Evolutionary conservation across 208 protist species (phyloP), one percentile per base, ranked within the genome.

Genomic region (Leishmania aethiopica): DNA sequence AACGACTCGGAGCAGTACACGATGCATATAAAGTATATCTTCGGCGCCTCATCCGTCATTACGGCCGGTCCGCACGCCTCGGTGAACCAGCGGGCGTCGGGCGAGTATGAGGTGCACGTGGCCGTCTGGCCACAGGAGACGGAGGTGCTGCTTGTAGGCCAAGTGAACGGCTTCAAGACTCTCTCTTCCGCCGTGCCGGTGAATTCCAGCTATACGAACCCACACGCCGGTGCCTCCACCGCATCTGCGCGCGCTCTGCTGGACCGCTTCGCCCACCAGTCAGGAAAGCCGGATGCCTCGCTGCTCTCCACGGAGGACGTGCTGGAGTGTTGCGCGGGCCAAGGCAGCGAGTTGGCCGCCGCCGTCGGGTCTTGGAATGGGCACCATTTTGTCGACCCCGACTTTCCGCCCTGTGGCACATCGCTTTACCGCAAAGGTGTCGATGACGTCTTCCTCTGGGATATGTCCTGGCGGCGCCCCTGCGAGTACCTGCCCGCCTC

Each of bases 1-100:
- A 96, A 96, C 86, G 93, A 96, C 84, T 90, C 89, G 11, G 83
- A 80, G 60, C 80, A 87, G 67, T 95, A 90, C 81, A 60, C 75
- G 74, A 94, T 96, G 88, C 55, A 86, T n/a, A 87, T 95, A 72
- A 60, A 75, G 42, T 90, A 90, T 70, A 66, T 77, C 6, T 90
- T 95, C 81, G 87, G 91, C 55, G 67, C 69, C 60, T 75, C 84
- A 17, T 90, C 86, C 28, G 71, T 51, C 6, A 71, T 93, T 5
- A 75, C 81, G 1, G 70, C 92, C 2, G 80, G 82, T 10, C 81
- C 78, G 5, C 69, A 87, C 49, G 75, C 87, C 2, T 60, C 49
- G 3, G 22, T 90, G 77, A 45, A 47, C 32, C 59, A 13, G n/a
- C 71, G 67, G 49, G 70, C 66, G 47, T 80, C 73, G 13, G 87